Conservation (phyloP, 495 filamentous ascomycete genomes). For the Bryoglossum gracile region DNA sequence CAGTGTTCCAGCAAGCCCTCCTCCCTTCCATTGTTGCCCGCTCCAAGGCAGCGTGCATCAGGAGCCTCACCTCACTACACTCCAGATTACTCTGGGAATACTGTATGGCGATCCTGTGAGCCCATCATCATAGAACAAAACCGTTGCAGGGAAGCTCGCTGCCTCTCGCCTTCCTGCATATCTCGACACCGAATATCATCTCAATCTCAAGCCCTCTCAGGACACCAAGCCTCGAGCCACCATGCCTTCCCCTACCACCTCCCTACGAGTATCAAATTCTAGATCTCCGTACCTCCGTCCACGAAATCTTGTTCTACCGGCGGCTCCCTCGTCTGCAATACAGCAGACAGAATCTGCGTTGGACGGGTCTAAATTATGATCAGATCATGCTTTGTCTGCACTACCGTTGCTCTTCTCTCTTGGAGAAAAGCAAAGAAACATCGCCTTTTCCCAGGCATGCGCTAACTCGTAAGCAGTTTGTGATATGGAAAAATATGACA, state of each 20-base stretch:
- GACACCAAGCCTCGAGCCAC: background rate
- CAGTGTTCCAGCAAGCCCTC: background rate
- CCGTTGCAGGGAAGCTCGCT: background rate
- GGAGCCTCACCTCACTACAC: background rate
- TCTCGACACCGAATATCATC: background rate
- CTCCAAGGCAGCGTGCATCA: background rate
- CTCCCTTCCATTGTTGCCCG: background rate
- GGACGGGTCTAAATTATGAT: background rate
- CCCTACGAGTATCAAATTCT: too few relatives aligned
- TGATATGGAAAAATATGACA: constrained; percentile 1
- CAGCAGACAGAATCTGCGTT: background rate
- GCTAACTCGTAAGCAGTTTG: background rate
- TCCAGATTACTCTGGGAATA: background rate
- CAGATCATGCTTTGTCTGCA: constrained; percentile 5
- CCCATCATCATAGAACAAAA: too few relatives aligned
- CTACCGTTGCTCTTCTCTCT: constrained; percentile 2
- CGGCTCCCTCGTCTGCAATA: background rate
- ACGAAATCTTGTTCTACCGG: constrained; percentile 8
- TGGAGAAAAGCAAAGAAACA: background rate
- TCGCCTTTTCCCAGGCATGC: background rate
- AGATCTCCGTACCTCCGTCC: background rate
- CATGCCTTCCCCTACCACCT: background rate
- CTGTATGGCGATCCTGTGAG: background rate
- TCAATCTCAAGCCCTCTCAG: background rate
- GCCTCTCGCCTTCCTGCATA: constrained; percentile 16